Evolutionary conservation across 495 filamentous ascomycete species (phyloP), one percentile per base, ranked within the genome.

Genomic region (Penicillium malachiteum): DNA sequence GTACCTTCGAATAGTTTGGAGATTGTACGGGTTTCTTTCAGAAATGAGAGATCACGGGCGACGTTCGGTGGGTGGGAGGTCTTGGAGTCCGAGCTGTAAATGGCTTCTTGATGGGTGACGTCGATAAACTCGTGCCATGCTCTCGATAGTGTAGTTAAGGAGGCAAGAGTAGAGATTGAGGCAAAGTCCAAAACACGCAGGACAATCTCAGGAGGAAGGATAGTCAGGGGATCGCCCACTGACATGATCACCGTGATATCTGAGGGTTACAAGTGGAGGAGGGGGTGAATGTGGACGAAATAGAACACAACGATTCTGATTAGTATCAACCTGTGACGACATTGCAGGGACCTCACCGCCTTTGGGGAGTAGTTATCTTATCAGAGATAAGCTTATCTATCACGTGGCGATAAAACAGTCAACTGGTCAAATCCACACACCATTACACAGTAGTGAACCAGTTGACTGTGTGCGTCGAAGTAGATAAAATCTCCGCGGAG

Each of bases 81-180:
- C 50, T 66, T 71, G 13, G 57, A 60, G 32, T 68, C 66, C 55
- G 67, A 66, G 26, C 48, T 48, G 54, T 75, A 75, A 58, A 75
- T 74, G 10, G 70, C 65, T 37, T 75, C 62, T 64, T 69, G 72
- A 53, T 75, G 71, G 5, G 70, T 71, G 61, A 65, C 55, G 59
- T 75, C 72, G 58, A 75, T 75, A 51, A 75, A 74, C 40, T 54
- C 45, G 52, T 74, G 69, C 72, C 72, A 75, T 33, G 71, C 69
- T 26, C 66, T 67, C 16, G 71, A 73, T n/a, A 65, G 58, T 1
- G 62, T 53, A 13, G 66, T 71, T 39, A 75, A 61, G 17, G 69
- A 64, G 6, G 66, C 72, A 44, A 75, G 55, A 5, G 66, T 50
- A 17, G 72, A 63, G 16, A 70, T 46, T 16, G 72, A 50, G 34